Base-by-base conservation (phyloP, 1,284 basidiomycete genomes). In the Naganishia sp. region DNA sequence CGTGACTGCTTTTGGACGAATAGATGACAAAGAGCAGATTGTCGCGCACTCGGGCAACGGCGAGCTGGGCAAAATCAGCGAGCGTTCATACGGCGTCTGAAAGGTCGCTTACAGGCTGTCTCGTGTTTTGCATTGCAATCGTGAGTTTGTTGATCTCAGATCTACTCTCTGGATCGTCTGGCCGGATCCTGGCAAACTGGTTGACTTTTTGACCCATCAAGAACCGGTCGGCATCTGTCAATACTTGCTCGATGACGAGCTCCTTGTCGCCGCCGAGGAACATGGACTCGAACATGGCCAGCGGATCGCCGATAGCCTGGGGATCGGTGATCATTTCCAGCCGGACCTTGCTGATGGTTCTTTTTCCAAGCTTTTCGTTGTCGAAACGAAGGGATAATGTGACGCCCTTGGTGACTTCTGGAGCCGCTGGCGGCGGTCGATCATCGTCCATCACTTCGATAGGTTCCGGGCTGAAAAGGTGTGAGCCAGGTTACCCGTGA, bases 211-310 rank as follows among this genome's bases (percentile, higher is more conserved):
- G 59, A 28, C 45, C 59, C 9, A 46, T 46, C 48, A 61, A 31
- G 31, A 50, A 60, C 36, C 46, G 36, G 46, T 39, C 23, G 18
- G 59, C 36, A 42, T 61, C 48, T 42, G 23, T 52, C 16, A 61
- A 43, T 18, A 39, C 48, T 42, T 61, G 59, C 16, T 49, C 46
- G 2, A 61, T 42, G 23, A 61, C 36, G 39, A 61, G 48, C 48
- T 61, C 59, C 49, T 43, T 61, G 31, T 61, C 39, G 48, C 59
- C 59, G 23, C 48, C 59, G 18, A 49, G 28, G 36, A 61, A 61
- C 36, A 61, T 42, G 6, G 59, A 61, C 23, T 61, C 59, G 18
- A 61, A 61, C 59, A 61, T 61, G 21, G 59, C 59, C 36, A 61
- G 42, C 18, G 59, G 59, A 18, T 61, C 48, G 5, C 59, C 48